Conservation (phyloP, 1,284 basidiomycete genomes). For the Ganoderma sp. region DNA sequence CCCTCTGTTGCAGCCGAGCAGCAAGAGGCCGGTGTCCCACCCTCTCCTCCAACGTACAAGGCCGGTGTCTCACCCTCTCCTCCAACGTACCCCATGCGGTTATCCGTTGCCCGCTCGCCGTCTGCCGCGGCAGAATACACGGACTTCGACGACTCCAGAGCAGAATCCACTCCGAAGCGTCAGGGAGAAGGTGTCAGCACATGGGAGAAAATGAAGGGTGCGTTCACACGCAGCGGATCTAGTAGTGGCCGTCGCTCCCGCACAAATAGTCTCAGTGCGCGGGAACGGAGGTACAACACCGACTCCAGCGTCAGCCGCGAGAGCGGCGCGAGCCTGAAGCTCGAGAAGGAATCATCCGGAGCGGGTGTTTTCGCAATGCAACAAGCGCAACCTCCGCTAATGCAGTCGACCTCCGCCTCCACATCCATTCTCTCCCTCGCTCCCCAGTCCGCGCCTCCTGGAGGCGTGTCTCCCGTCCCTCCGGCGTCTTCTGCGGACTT, state of each 20-base stretch:
- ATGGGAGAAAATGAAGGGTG: constrained; percentile 72
- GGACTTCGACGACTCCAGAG: constrained; percentile 62
- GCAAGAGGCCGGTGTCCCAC: constrained; percentile 49
- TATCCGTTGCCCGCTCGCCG: constrained; percentile 67
- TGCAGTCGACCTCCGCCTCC: constrained; percentile 64
- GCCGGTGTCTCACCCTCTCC: constrained; percentile 55
- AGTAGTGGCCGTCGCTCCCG: constrained; percentile 74
- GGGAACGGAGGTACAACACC: constrained; percentile 67
- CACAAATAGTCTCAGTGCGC: constrained; percentile 72
- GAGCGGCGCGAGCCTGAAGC: constrained; percentile 71
- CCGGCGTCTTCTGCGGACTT: constrained; percentile 65
- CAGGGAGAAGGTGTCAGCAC: constrained; percentile 59
- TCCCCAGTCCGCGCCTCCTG: constrained; percentile 55
- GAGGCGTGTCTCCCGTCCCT: constrained; percentile 72
- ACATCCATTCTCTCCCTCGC: constrained; percentile 65
- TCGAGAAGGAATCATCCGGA: constrained; percentile 54
- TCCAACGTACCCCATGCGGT: constrained; percentile 58
- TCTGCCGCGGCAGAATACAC: constrained; percentile 50
- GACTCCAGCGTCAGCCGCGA: constrained; percentile 77
- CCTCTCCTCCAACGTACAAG: constrained; percentile 55
- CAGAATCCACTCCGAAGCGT: constrained; percentile 60
- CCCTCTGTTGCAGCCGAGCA: constrained; percentile 45
- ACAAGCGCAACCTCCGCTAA: constrained; percentile 51
- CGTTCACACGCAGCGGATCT: constrained; percentile 66
- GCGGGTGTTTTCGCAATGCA: constrained; percentile 45